Conservation (phyloP, 108 stramenopile genomes). For the Skeletonema costatum region DNA sequence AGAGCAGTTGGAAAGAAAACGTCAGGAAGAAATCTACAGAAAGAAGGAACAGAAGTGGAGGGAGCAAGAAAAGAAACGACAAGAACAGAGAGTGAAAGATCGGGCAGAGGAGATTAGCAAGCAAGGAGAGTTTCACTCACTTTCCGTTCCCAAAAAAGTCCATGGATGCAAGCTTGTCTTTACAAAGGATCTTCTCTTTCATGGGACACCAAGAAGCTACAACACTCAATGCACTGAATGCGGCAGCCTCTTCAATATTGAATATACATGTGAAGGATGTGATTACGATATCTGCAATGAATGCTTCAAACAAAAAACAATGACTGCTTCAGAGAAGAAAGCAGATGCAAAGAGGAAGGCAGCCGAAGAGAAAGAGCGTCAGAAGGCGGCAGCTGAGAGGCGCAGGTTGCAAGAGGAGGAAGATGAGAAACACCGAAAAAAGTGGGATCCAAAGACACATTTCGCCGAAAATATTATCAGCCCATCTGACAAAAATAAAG, state of each 20-base stretch:
- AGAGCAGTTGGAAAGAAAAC: not conserved
- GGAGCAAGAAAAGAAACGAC: not conserved
- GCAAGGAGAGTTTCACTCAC: constrained; percentile 5
- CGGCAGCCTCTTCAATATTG: not conserved
- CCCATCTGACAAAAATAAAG: constrained; percentile 14
- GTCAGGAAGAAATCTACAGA: not conserved
- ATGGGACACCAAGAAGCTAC: constrained; percentile 5
- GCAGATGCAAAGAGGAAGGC: constrained; percentile 15
- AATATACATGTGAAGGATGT: constrained; percentile 25
- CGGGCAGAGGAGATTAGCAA: constrained; percentile 2
- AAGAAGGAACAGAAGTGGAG: constrained; percentile 1
- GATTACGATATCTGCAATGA: constrained; percentile 23
- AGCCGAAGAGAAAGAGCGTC: constrained; percentile 4
- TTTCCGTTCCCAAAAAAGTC: constrained; percentile 9
- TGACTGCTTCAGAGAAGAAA: constrained; percentile 23
- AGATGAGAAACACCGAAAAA: not conserved
- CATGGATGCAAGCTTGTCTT: constrained; percentile 24
- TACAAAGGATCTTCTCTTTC: constrained; percentile 12
- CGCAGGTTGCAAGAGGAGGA: constrained; percentile 18
- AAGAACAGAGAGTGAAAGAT: constrained; percentile 1
- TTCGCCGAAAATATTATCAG: constrained; percentile 12
- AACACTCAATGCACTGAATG: constrained; percentile 9
- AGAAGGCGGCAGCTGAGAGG: constrained; percentile 1
- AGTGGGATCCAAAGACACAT: constrained; percentile 20
- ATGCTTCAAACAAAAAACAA: constrained; percentile 17